A percentile compares a stretch with the other conserved stretches of the same genome.
Evolutionary conservation across 2,329 filamentous ascomycete species (phyloP).

Genomic region (Arachnomyces sp.): DNA sequence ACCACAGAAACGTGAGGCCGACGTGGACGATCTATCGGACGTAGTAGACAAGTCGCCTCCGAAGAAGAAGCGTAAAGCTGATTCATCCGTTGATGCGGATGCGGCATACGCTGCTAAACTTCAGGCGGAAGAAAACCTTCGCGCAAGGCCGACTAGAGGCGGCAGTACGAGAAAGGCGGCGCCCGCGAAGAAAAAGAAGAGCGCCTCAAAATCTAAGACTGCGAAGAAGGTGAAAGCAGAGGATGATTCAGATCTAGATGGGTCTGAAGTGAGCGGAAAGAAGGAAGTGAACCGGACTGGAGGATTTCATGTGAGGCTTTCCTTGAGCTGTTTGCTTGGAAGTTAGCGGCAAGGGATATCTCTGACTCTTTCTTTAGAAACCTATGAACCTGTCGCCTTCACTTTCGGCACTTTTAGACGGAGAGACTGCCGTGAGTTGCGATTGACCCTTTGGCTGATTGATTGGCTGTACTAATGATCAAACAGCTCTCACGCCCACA

Average conservation of each 20-base stretch:
- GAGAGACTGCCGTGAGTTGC: constrained; percentile 35
- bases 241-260: constrained; percentile 72
- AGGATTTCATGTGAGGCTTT: constrained; percentile 67
- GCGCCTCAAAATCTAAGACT: constrained; percentile 43
- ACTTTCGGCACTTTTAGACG: constrained; percentile 37
- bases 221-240: constrained; percentile 65
- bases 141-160: constrained; percentile 68
- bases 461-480: constrained; percentile 14
- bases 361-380: constrained; percentile 27
- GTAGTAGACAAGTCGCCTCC: constrained; percentile 30
- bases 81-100: constrained; percentile 67
- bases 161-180: constrained; percentile 54
- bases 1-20: constrained; percentile 34
- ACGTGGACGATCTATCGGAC: constrained; percentile 35
- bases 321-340: constrained; percentile 4
- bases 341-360: background rate
- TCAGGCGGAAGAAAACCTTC: constrained; percentile 84
- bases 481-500: constrained; percentile 79
- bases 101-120: constrained; percentile 79
- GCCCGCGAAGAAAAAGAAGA: constrained; percentile 65
- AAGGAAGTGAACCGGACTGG: constrained; percentile 69
- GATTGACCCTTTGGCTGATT: background rate
- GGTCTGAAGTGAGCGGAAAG: constrained; percentile 45
- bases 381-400: constrained; percentile 39
- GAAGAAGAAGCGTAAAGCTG: constrained; percentile 60